Percentiles rank a stretch among this genome's conserved stretches.
Conservation (phyloP, 2,329 filamentous ascomycete genomes). For the Parafenestella ontariensis region DNA sequence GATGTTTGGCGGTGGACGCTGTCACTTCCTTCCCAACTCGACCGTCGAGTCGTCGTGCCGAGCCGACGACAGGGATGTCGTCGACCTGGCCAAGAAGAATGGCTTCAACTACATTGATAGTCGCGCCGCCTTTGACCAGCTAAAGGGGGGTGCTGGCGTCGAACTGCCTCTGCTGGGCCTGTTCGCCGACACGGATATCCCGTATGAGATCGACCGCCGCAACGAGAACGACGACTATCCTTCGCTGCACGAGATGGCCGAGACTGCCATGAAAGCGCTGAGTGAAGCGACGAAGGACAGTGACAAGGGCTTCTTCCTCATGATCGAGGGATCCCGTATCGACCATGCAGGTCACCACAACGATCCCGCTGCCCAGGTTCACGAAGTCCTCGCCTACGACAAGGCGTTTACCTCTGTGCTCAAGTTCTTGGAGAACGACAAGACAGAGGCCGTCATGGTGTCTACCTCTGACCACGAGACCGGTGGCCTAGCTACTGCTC, state of each 20-base stretch:
- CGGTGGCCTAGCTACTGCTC: conserved; percentile 81
- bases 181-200: conserved; percentile 82
- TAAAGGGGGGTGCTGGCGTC: conserved; percentile 71
- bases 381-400: conserved; percentile 96
- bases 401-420: conserved; percentile 81
- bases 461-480: conserved; percentile 97
- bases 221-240: conserved; percentile 82
- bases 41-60: conserved; percentile 79
- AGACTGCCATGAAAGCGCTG: conserved; percentile 79
- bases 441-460: conserved; percentile 80
- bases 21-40: conserved; percentile 87
- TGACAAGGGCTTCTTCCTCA: conserved; percentile 95
- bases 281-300: conserved; percentile 81
- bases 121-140: conserved; percentile 75
- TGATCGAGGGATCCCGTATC: conserved; percentile 97
- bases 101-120: conserved; percentile 81
- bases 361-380: conserved; percentile 64
- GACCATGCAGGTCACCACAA: conserved; percentile 83
- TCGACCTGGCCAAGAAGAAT: conserved; percentile 74
- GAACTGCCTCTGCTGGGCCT: conserved; percentile 86
- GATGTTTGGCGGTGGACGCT: conserved; percentile 90
- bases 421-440: conserved; percentile 79
- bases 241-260: conserved; percentile 89
- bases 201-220: conserved; percentile 90
- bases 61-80: conserved; percentile 76